These are phyloP conservation scores for Sphagnum contortum DNA, from an alignment of 225 moss, liverwort and hornwort species.

Conservation along the genomic window DNA sequence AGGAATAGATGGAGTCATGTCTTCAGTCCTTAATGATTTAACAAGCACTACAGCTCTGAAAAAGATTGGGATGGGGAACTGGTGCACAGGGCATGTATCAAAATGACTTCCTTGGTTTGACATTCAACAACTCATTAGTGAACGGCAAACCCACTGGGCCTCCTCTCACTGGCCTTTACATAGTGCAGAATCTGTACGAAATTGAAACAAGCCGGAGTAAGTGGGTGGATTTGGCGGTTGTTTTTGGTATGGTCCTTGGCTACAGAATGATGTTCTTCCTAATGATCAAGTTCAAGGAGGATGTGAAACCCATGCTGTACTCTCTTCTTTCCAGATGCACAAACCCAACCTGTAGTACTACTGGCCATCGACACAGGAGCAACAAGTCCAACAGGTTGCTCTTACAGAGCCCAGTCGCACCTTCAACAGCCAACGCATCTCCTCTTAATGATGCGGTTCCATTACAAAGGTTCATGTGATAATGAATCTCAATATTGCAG, in stretches of 20 bases:
- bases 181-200: constrained; percentile 46
- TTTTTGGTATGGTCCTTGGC: constrained; percentile 47
- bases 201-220: constrained; percentile 41
- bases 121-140: constrained; percentile 47
- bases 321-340: background rate
- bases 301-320: constrained; percentile 23
- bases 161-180: constrained; percentile 42
- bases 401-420: no score
- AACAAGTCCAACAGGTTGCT: no score
- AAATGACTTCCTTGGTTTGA: constrained; percentile 73
- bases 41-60: background rate
- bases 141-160: constrained; percentile 38
- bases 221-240: constrained; percentile 55
- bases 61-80: background rate
- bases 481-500: no score
- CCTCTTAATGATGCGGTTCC: no score
- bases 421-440: no score
- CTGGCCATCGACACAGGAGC: no score
- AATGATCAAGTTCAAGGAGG: constrained; percentile 63
- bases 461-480: no score
- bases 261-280: constrained; percentile 66
- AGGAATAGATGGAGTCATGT: background rate
- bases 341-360: no score
- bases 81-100: constrained; percentile 67
- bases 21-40: background rate